These are phyloP conservation scores for Trichopus zeylanicus DNA, from an alignment of 116 monocot genomes.

Conservation along the genomic window DNA sequence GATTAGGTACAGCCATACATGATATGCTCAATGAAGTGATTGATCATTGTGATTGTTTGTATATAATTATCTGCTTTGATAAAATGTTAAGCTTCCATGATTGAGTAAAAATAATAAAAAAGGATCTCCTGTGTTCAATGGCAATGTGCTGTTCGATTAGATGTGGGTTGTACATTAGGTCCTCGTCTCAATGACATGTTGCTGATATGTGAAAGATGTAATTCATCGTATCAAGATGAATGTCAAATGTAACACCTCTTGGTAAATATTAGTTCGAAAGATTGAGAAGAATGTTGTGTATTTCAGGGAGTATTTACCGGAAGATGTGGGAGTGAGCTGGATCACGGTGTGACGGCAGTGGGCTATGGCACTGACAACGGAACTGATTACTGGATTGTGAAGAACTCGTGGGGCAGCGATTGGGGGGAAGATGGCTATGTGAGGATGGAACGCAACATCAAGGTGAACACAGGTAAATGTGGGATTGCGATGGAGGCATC, in stretches of 20 bases:
- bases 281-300: background rate
- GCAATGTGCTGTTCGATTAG: no score
- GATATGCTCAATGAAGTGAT: no score
- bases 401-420: constrained; percentile 48
- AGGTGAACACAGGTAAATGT: constrained; percentile 21
- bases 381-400: constrained; percentile 42
- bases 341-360: constrained; percentile 32
- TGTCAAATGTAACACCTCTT: background rate
- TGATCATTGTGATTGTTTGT: no score
- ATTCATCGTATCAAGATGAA: background rate
- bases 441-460: constrained; percentile 33
- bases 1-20: no score
- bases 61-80: no score
- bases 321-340: constrained; percentile 22
- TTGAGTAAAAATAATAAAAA: no score
- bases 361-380: constrained; percentile 34
- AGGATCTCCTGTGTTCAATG: no score
- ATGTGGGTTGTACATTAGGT: no score
- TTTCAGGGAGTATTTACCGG: constrained; percentile 26
- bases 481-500: constrained; percentile 44
- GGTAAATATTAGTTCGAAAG: no score
- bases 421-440: constrained; percentile 67
- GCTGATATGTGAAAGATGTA: background rate
- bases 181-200: no score
- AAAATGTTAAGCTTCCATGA: no score